phyloP scores from a whole-genome alignment of 371 early-diverging fungal species.

The Rhizopus arrhizus region DNA sequence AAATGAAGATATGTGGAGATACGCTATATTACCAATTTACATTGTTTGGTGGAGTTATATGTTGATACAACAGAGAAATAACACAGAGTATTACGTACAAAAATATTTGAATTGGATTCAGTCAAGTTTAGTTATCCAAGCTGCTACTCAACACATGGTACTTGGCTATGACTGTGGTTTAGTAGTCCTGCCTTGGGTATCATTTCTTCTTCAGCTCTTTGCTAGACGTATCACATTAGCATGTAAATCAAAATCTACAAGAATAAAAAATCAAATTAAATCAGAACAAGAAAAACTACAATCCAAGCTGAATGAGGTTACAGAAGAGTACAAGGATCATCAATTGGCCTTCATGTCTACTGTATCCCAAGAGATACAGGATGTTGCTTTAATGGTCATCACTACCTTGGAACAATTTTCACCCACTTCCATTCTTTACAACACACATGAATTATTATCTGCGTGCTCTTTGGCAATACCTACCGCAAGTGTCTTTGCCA shows the following conservation, averaged over 20 bases:
- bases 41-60: conserved; percentile 24
- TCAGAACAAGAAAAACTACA: conserved; percentile 15
- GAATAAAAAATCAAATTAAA: conserved; percentile 4
- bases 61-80: conserved; percentile 13
- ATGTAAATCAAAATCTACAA: conserved; percentile 1
- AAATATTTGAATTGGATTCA: conserved; percentile 23
- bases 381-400: conserved; percentile 54
- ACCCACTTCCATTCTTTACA: conserved; percentile 40
- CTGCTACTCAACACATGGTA: background rate
- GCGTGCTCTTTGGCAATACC: conserved; percentile 60
- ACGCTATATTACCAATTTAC: conserved; percentile 18
- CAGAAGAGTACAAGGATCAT: conserved; percentile 28
- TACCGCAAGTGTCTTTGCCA: conserved; percentile 51
- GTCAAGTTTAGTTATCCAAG: conserved; percentile 13
- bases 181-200: conserved; percentile 3
- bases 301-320: conserved; percentile 21
- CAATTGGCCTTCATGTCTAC: conserved; percentile 32
- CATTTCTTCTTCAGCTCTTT: conserved; percentile 13
- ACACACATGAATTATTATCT: conserved; percentile 51
- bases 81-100: conserved; percentile 8
- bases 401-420: conserved; percentile 59
- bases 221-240: conserved; percentile 16
- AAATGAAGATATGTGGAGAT: conserved; percentile 15
- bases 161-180: conserved; percentile 3
- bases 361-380: conserved; percentile 55